These are phyloP conservation scores for Hevea brasiliensis DNA, from an alignment of 345 rosid species.

Conservation along the genomic window DNA sequence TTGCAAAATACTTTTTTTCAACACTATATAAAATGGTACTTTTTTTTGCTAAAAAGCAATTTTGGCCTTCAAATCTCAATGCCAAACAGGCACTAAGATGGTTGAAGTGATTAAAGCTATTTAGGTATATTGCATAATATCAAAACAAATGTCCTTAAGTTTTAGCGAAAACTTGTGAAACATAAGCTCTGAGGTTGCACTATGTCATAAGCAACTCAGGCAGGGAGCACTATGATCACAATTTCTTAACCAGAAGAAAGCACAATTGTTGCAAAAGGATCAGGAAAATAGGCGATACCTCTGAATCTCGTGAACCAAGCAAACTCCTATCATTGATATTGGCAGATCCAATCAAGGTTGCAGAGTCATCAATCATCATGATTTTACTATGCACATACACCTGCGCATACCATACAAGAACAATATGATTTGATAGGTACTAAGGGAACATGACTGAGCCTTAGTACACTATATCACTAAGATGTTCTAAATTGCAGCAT, in stretches of 20 bases:
- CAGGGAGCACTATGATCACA: background rate
- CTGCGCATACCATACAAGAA: slow-evolving; percentile 39
- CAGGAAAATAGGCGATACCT: slow-evolving; percentile 47
- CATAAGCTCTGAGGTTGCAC: background rate
- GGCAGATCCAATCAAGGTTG: slow-evolving; percentile 82
- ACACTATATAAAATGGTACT: too few relatives aligned
- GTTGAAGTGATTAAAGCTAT: background rate
- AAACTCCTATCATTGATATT: slow-evolving; percentile 94
- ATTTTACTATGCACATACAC: slow-evolving; percentile 96
- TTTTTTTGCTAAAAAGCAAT: too few relatives aligned
- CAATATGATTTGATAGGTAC: background rate
- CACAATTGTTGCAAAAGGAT: background rate
- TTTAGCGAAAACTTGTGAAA: background rate
- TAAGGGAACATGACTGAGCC: background rate
- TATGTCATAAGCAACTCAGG: background rate
- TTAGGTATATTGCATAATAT: background rate
- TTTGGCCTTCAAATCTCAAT: too few relatives aligned
- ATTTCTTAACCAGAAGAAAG: background rate
- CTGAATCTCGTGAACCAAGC: slow-evolving; percentile 99
- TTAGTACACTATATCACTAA: background rate
- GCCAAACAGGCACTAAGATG: too few relatives aligned
- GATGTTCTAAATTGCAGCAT: background rate
- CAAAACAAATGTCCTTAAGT: background rate
- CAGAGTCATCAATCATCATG: slow-evolving; percentile 82
- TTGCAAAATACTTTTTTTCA: too few relatives aligned